Percentiles rank a stretch among this genome's conserved stretches.
Evolutionary conservation across 1,284 basidiomycete species (phyloP).

Genomic region (Ustilago tritici): DNA sequence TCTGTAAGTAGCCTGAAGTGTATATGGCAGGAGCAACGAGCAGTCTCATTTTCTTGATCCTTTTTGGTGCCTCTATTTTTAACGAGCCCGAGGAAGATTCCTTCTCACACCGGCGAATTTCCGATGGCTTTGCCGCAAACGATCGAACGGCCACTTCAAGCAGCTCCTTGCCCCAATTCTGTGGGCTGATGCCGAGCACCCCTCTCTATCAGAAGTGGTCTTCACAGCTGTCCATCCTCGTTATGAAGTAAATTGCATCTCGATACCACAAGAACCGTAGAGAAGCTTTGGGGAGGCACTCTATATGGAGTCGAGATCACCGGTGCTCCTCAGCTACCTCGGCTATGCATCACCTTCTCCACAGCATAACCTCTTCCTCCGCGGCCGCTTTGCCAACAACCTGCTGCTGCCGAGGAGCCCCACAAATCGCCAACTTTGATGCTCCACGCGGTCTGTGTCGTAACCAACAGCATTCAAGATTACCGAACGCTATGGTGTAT

Average conservation of each 20-base stretch:
- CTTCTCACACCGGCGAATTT: not conserved
- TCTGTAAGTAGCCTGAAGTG: not conserved
- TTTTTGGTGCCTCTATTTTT: not conserved
- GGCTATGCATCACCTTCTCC: not conserved
- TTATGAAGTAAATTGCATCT: not conserved
- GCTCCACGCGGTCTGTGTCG: not conserved
- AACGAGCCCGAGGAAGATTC: not conserved
- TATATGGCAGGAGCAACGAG: not conserved
- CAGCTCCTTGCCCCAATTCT: not conserved
- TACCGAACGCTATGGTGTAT: not conserved
- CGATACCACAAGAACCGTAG: not conserved
- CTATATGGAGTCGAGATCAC: not conserved
- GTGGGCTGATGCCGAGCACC: not conserved
- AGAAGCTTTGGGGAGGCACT: not conserved
- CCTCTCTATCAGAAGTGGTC: not conserved
- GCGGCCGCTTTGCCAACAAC: not conserved
- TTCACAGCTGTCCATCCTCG: not conserved
- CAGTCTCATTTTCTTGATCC: not conserved
- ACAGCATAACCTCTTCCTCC: not conserved
- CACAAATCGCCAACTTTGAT: not conserved
- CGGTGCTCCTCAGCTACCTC: conserved; percentile 6
- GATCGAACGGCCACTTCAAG: not conserved
- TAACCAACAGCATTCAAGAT: not conserved
- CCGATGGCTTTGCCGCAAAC: not conserved
- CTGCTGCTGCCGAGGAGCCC: not conserved